A percentile compares a stretch with the other conserved stretches of the same genome.
Evolutionary conservation across 345 rosid species (phyloP).

Genomic region (Euphorbia peplus): DNA sequence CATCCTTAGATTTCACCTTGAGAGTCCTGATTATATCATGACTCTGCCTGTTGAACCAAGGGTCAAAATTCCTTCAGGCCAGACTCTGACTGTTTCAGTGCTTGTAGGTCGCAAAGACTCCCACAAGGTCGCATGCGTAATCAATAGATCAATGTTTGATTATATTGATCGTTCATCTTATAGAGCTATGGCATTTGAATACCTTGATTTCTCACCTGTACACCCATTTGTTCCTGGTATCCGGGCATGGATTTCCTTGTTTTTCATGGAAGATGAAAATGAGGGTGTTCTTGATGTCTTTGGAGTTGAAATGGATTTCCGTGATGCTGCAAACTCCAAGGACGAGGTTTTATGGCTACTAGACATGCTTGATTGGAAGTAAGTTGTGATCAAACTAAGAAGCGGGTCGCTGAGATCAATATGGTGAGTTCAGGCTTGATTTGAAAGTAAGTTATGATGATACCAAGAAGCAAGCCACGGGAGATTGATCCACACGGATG

Average conservation of each 20-base stretch:
- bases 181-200: conserved; percentile 78
- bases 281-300: conserved; percentile 61
- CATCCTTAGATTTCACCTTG: conserved; percentile 45
- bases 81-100: conserved; percentile 62
- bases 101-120: conserved; percentile 74
- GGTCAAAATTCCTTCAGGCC: conserved; percentile 51
- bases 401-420: conserved; percentile 1
- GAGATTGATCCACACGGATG: background rate
- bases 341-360: conserved; percentile 92
- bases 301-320: conserved; percentile 86
- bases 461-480: background rate
- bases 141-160: conserved; percentile 61
- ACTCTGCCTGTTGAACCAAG: conserved; percentile 68
- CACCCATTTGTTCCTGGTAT: conserved; percentile 74
- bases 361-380: conserved; percentile 96
- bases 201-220: conserved; percentile 70
- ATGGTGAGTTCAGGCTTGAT: conserved; percentile 52
- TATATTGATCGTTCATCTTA: conserved; percentile 64
- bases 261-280: conserved; percentile 61
- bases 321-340: conserved; percentile 70
- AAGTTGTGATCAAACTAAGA: conserved; percentile 19
- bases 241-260: conserved; percentile 85
- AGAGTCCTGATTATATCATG: conserved; percentile 68
- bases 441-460: conserved; percentile 61
- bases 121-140: conserved; percentile 61